Percentiles rank a stretch among this genome's conserved stretches.
Evolutionary conservation across 2,329 filamentous ascomycete species (phyloP).

Genomic region (Phaeosphaeria sp.): DNA sequence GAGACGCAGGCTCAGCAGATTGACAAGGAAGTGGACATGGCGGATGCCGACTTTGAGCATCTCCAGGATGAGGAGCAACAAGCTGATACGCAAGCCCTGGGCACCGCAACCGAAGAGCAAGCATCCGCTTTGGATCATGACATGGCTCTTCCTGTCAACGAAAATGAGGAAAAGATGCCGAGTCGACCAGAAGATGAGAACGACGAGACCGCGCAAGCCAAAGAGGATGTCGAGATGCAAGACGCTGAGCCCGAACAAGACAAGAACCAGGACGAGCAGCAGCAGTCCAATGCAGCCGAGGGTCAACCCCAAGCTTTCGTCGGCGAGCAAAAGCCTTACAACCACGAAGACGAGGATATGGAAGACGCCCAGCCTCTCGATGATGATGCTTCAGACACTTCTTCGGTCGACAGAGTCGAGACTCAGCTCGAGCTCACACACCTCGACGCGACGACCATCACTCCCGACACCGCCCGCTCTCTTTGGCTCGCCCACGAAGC

Average conservation of each 20-base stretch:
- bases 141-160: conserved; percentile 78
- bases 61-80: conserved; percentile 81
- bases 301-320: conserved; percentile 53
- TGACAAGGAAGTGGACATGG: conserved; percentile 72
- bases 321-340: conserved; percentile 50
- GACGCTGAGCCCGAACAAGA: conserved; percentile 43
- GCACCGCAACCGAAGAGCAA: conserved; percentile 86
- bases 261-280: conserved; percentile 33
- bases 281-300: conserved; percentile 34
- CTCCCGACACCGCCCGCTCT: conserved; percentile 67
- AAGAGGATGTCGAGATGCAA: conserved; percentile 52
- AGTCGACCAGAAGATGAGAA: conserved; percentile 44
- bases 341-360: conserved; percentile 48
- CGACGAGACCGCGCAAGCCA: conserved; percentile 27
- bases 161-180: conserved; percentile 52
- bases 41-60: conserved; percentile 89
- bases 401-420: conserved; percentile 53
- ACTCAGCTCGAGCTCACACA: conserved; percentile 77
- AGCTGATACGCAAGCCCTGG: conserved; percentile 90
- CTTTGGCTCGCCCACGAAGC: conserved; percentile 88
- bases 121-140: conserved; percentile 84
- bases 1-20: conserved; percentile 57
- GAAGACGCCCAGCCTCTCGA: conserved; percentile 42
- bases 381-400: conserved; percentile 44
- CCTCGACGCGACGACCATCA: conserved; percentile 55